Percentiles rank a stretch among this genome's conserved stretches.
Evolutionary conservation across 371 early-diverging fungal species (phyloP).

Genomic region (Choanephora cucurbitarum): DNA sequence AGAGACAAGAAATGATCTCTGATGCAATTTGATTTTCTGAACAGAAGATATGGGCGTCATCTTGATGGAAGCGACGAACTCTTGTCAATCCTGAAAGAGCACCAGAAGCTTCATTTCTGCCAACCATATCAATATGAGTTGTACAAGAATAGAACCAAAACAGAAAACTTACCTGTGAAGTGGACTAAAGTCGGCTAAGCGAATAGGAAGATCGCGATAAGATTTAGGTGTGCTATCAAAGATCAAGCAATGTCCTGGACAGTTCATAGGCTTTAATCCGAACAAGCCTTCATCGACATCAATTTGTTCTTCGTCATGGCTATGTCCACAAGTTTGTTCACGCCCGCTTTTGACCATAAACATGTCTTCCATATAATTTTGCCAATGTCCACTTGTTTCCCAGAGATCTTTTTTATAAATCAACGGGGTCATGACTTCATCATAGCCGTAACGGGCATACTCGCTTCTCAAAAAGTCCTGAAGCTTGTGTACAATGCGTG

Average conservation of each 20-base stretch:
- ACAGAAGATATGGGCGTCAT: conserved; percentile 98
- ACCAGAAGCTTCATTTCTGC: conserved; percentile 89
- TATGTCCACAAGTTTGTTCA: conserved; percentile 40
- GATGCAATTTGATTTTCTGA: conserved; percentile 67
- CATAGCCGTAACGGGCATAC: conserved; percentile 88
- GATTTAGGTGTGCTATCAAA: conserved; percentile 83
- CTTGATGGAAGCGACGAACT: conserved; percentile 96
- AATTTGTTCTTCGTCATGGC: conserved; percentile 47
- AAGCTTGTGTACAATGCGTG: conserved; percentile 83
- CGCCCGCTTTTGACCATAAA: conserved; percentile 59
- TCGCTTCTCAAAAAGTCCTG: conserved; percentile 68
- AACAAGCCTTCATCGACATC: conserved; percentile 61
- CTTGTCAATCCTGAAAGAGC: conserved; percentile 93
- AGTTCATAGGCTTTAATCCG: conserved; percentile 98
- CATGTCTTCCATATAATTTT: conserved; percentile 88
- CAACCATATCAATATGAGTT: too few species aligned
- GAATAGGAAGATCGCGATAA: conserved; percentile 91
- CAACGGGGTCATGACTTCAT: conserved; percentile 96
- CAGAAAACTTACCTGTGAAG: conserved; percentile 79
- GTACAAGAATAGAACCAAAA: background rate
- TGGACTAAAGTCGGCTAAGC: conserved; percentile 95
- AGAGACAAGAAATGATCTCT: conserved; percentile 84
- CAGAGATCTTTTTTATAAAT: conserved; percentile 94
- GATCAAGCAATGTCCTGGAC: conserved; percentile 96
- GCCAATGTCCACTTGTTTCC: conserved; percentile 96